Evolutionary conservation across 73 alveolate species (phyloP), one percentile per base, ranked within the genome.

Genomic region (Blepharisma japonicum): DNA sequence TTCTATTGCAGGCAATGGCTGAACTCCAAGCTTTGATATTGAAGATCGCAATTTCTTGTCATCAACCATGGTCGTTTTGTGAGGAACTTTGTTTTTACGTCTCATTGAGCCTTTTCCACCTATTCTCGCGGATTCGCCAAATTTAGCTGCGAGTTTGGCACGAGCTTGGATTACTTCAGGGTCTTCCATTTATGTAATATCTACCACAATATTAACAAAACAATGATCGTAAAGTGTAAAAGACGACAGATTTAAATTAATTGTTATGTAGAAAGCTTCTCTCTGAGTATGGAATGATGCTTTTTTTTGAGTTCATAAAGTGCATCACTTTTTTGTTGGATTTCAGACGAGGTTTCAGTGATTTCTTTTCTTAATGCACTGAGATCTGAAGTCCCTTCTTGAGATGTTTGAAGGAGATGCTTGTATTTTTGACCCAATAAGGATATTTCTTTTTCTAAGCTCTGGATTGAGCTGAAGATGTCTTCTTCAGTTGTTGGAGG

Each of bases 91-190:
- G 88, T 91, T 90, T 81, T 90, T 89, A 71, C 94, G 84, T 77
- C 93, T 79, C 77, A 79, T 86, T 50, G 93, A 83, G 21, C 97
- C 97, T 71, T 91, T 91, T 48, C 97, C 97, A 27, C 97, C 97
- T 68, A 84, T 84, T 56, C 86, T 83, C 20, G 82, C 76, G 71
- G 85, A 86, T n/a, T 89, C 79, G 14, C 91, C 94, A 72, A 83
- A 81, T 54, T 83, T 83, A 47, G 76, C 90, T 42, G 90, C 92
- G 68, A 90, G 86, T 77, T 71, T 76, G 9, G 56, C 81, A 56
- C 97, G 76, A 23, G 95, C 95, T 48, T 88, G 89, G 20, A 68
- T 32, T 54, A 90, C 83, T 71, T 83, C 90, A 9, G 48, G 74
- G 23, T 86, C 82, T 46, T 79, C 77, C 86, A 77, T 81, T 68